Evolutionary conservation across 1,284 basidiomycete genomes (phyloP), one percentile per base, ranked within the genome.

Genomic region (Boletellus sp.): DNA sequence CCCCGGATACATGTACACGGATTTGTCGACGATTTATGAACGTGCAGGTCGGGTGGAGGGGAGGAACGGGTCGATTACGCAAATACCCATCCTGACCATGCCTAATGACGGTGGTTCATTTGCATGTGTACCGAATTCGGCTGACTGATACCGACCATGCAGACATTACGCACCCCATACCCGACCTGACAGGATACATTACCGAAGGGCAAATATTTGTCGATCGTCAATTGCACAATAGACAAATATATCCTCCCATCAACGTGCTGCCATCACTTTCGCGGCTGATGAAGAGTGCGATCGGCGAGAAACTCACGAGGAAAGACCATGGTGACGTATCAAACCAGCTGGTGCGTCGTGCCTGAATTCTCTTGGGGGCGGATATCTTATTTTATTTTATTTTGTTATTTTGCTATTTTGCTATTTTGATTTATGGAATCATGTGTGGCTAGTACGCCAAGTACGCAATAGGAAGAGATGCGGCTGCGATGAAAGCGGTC

Each of bases 91-190:
- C 64, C 78, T 99, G 54, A 99, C 96, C 50, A 99, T 99, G 96
- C 96, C 96, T 26, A 99, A 99, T 75, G 96, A 99, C 71, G 94
- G 92, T 91, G 70, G 53, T 48, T 57, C 46, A 46, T 52, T 49
- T 53, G 40, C 48, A 53, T 48, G 54, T 56, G 56, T 54, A 52
- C 43, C 54, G 52, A 48, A 48, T 21, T 51, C 57, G 30, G 61
- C 30, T 43, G 41, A 45, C 61, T 61, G 59, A 61, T 23, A 43
- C 37, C 45, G 63, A 54, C 45, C 47, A 39, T 53, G 19, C 65
- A 94, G 94, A 99, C 79, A 99, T 99, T 70, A 99, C 96, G 35
- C 96, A 99, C 71, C 96, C 96, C 48, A 99, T 99, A 72, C 96
- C 95, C 60, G 96, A 99, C 83, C 78, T 99, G 73, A 99, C 94